Evolutionary conservation across 768 basidiomycete genomes (phyloP), one percentile per base, ranked within the genome.

Genomic region (Rubroboletus satanas): DNA sequence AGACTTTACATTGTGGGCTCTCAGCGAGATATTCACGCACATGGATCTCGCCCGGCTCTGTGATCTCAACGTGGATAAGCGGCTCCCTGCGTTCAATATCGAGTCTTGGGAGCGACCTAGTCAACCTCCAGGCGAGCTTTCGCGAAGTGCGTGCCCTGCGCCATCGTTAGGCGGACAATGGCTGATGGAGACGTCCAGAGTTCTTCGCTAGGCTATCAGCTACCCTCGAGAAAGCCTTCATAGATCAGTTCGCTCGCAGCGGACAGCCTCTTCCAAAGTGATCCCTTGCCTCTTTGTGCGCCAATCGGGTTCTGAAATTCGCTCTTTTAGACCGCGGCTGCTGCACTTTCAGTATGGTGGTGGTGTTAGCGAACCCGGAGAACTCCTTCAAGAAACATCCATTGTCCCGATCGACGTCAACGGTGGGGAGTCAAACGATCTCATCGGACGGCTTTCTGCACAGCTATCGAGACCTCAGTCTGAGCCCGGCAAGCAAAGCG

Each of bases 21-120:
- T 88, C 41, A 73, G 85, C 43, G 87, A 88, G 65, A 75, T 85
- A 42, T 88, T 84, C 64, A 79, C 81, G 3, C 81, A 87, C 59
- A 78, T 90, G 75, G 88, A 90, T 59, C 72, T 87, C 11, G 85
- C 82, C 6, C 74, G 78, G 14, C 63, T 88, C 11, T 76, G 79
- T 33, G 77, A 81, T 36, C 76, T 90, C 21, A 75, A 79, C 32
- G 79, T 83, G 38, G 79, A 79, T 32, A 74, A 77, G 11, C 71
- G 77, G 6, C 67, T 87, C 26, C 69, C 75, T 3, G 77, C 77
- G 0, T 75, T 86, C 50, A 65, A 73, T 4, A 74, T 80, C 6
- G 66, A 68, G 14, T 68, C 75, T 6, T 76, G 74, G 72, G 74
- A 60, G 45, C 73, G 51, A 51, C 74, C 64, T 6, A 45, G 59